Evolutionary conservation across 306 rosid species (phyloP).

Genomic region (Luffa aegyptiaca): DNA sequence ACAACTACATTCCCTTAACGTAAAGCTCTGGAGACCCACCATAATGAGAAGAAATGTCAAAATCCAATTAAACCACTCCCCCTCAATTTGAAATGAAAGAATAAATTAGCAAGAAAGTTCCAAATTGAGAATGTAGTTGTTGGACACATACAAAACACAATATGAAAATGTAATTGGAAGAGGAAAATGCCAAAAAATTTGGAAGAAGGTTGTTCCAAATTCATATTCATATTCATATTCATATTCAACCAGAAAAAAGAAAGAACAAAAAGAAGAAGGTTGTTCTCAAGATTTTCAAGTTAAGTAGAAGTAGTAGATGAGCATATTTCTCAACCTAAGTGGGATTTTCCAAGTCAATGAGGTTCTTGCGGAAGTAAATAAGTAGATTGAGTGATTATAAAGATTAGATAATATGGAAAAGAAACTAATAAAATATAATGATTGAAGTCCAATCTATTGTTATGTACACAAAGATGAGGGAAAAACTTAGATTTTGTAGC

Average conservation of each 20-base stretch:
- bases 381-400: not conserved
- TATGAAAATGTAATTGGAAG: not conserved
- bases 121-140: not conserved
- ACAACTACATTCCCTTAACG: too few relatives aligned
- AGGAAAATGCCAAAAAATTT: too few relatives aligned
- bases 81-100: too few relatives aligned
- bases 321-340: not conserved
- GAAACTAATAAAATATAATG: not conserved
- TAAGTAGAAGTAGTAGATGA: not conserved
- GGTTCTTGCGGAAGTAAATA: not conserved
- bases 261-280: not conserved
- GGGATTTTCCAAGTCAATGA: not conserved
- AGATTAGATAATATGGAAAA: not conserved
- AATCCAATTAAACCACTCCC: too few relatives aligned
- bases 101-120: too few relatives aligned
- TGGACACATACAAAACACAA: not conserved
- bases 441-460: not conserved
- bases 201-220: too few relatives aligned
- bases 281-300: not conserved
- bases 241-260: not conserved
- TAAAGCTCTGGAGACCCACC: too few relatives aligned
- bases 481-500: not conserved
- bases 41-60: too few relatives aligned
- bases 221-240: too few relatives aligned
- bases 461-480: not conserved